Evolutionary conservation across 768 basidiomycete genomes (phyloP), one percentile per base, ranked within the genome.

Genomic region (Pisolithus orientalis): DNA sequence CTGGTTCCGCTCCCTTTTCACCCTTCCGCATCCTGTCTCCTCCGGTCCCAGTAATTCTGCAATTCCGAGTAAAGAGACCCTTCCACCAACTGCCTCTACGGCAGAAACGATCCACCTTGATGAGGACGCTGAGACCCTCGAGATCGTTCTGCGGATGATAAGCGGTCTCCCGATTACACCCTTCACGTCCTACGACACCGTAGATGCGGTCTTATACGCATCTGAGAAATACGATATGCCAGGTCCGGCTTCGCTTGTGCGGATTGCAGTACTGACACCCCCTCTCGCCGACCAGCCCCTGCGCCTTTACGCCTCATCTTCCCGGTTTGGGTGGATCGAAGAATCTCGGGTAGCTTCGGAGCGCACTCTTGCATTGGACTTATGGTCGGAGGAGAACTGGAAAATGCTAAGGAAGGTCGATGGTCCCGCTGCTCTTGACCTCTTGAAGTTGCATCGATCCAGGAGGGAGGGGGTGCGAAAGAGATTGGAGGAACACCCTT

Each of bases 141-240:
- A 83, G 59, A 65, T 71, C 9, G 65, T 86, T 3, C 70, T 86
- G 3, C 77, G 77, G 55, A 83, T 85, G 79, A 71, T 80, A 24
- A 82, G 78, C 46, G 84, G 84, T 8, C 71, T 83, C 10, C 70
- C 80, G 0, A 72, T 85, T 14, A 68, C 75, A 13, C 63, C 67
- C 4, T 65, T 82, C 25, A 68, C 70, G 37, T 76, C 77, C 1
- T 80, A 77, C 61, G 82, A 83, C 57, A 54, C 65, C 31, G 66
- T 85, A 49, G 83, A 86, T 50, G 64, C 73, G 4, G 59, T 86
- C n/a, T 66, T 85, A 11, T 80, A 75, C 50, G 80, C 82, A 0
- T 78, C 83, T 0, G 83, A 86, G 60, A 84, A 84, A 59, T 86
- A 85, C 62, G 84, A 85, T 34, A 85, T 84, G 80, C 76, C 79